Evolutionary conservation across 768 basidiomycete species (phyloP).

Genomic region (Postia placenta): DNA sequence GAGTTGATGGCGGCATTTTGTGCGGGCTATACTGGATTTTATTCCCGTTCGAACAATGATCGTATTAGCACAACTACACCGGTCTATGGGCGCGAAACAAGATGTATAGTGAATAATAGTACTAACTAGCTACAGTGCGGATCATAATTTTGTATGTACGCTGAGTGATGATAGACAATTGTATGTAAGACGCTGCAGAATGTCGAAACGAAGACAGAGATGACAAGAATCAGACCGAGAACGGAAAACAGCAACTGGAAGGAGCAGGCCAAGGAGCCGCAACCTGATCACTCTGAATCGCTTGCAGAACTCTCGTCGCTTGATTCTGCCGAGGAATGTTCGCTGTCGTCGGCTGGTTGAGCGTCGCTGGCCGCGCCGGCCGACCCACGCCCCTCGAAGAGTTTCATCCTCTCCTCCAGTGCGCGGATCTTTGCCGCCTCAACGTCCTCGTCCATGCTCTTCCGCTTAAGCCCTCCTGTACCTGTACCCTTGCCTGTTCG

Average conservation of each 20-base stretch:
- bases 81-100: slow-evolving; percentile 7
- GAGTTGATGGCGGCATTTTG: not conserved
- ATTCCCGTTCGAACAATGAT: not conserved
- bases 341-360: slow-evolving; percentile 50
- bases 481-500: slow-evolving; percentile 76
- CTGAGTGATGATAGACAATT: not conserved
- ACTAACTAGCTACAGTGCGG: slow-evolving; percentile 24
- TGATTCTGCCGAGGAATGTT: slow-evolving; percentile 74
- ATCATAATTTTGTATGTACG: slow-evolving; percentile 26
- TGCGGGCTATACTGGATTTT: not conserved
- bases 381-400: slow-evolving; percentile 51
- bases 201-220: slow-evolving; percentile 2
- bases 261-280: not conserved
- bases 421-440: slow-evolving; percentile 93
- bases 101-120: slow-evolving; percentile 15
- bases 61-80: not conserved
- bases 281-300: slow-evolving; percentile 61
- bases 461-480: slow-evolving; percentile 86
- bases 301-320: slow-evolving; percentile 81
- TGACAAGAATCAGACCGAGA: not conserved
- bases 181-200: slow-evolving; percentile 3
- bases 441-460: slow-evolving; percentile 95
- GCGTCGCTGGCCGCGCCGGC: slow-evolving; percentile 25
- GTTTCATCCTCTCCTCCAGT: slow-evolving; percentile 81
- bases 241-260: slow-evolving; percentile 3